A percentile compares a stretch with the other conserved stretches of the same genome.
Conservation (phyloP, 2,329 filamentous ascomycete species). For the Pseudocercospora fuligena region DNA sequence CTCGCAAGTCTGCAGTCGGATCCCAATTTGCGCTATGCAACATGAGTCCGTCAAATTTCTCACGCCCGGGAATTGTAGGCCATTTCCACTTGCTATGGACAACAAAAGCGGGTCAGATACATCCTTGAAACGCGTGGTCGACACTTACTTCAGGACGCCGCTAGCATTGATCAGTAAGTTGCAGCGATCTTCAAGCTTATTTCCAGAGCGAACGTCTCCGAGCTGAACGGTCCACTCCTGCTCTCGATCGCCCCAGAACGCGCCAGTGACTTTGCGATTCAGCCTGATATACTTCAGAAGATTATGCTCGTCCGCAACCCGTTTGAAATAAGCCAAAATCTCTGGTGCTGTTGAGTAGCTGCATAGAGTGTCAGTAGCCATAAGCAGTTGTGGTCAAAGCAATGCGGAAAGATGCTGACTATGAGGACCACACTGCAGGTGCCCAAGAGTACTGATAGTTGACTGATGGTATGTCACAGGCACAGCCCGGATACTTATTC, state of each 20-base stretch:
- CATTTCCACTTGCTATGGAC: constrained; percentile 47
- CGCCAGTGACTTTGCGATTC: constrained; percentile 47
- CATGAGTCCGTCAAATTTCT: constrained; percentile 45
- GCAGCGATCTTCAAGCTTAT: constrained; percentile 35
- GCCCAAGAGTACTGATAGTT: constrained; percentile 56
- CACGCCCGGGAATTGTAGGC: constrained; percentile 45
- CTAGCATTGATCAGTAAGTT: constrained; percentile 32
- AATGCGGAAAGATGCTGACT: constrained; percentile 37
- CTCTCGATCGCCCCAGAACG: constrained; percentile 47
- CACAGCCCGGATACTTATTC: constrained; percentile 44
- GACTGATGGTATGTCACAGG: constrained; percentile 50
- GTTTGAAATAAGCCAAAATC: constrained; percentile 53
- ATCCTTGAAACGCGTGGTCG: too few species aligned
- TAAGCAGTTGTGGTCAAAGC: neutral
- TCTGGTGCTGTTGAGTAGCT: constrained; percentile 53
- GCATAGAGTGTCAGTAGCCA: neutral
- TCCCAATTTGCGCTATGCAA: constrained; percentile 48
- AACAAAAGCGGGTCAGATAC: neutral
- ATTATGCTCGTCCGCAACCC: constrained; percentile 46
- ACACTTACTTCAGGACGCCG: constrained; percentile 19
- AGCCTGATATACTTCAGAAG: constrained; percentile 51
- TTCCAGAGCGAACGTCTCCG: constrained; percentile 37
- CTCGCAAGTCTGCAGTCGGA: constrained; percentile 36
- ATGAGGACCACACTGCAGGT: constrained; percentile 37
- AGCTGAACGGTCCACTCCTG: constrained; percentile 43